These are phyloP conservation scores for Lathyrus aphaca DNA, from an alignment of 306 rosid genomes.

Conservation along the genomic window DNA sequence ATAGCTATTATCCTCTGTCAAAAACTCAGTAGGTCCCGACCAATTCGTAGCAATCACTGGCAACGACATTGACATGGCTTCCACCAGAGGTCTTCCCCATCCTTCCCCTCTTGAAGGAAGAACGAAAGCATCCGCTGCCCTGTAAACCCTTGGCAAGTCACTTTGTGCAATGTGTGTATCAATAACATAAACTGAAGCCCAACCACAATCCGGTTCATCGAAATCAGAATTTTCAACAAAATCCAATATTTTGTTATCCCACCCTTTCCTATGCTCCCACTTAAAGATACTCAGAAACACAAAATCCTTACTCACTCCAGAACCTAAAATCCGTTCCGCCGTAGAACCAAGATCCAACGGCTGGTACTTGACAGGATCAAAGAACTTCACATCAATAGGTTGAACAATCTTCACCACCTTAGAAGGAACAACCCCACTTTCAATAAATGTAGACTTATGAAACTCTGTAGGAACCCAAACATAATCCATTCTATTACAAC, in stretches of 20 bases:
- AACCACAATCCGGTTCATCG: conserved; percentile 57
- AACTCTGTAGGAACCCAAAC: conserved; percentile 92
- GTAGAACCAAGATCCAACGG: conserved; percentile 58
- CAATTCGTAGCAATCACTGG: conserved; percentile 81
- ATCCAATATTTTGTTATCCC: conserved; percentile 85
- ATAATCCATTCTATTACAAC: conserved; percentile 72
- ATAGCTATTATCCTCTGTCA: conserved; percentile 75
- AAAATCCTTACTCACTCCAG: conserved; percentile 38
- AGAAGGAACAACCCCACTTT: conserved; percentile 80
- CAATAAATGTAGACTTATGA: conserved; percentile 60
- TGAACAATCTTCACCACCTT: conserved; percentile 84
- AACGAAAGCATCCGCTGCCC: conserved; percentile 74
- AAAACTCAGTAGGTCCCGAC: conserved; percentile 86
- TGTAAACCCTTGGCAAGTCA: conserved; percentile 70
- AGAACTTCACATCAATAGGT: conserved; percentile 83
- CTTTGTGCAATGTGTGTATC: conserved; percentile 71
- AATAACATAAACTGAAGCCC: conserved; percentile 70
- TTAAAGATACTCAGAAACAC: conserved; percentile 76
- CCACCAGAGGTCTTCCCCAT: conserved; percentile 89
- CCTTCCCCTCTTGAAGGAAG: conserved; percentile 95
- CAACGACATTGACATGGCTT: conserved; percentile 90
- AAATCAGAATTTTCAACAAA: conserved; percentile 60
- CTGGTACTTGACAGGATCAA: conserved; percentile 60
- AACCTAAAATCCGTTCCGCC: conserved; percentile 55
- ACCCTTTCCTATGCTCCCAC: conserved; percentile 94